Evolutionary conservation across 1,284 basidiomycete genomes (phyloP), one percentile per base, ranked within the genome.

Genomic region (Heterobasidion parviporum): DNA sequence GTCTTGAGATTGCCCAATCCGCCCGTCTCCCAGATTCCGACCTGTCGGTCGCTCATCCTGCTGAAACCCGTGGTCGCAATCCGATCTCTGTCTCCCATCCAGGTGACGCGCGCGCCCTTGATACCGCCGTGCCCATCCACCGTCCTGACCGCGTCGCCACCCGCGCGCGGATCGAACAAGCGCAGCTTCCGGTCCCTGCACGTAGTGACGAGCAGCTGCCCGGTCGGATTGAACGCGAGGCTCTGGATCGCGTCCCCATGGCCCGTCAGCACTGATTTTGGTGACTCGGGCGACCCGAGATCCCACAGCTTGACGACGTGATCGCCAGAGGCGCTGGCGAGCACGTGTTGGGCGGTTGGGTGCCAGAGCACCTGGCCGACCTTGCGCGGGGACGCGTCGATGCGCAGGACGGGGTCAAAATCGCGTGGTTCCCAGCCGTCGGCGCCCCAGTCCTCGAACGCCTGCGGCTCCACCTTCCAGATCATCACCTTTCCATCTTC

Each of bases 351-450:
- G 0, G 96, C 94, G 1, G 92, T 93, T 0, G 96, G 95, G 69
- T 98, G 93, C 81, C 94, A 99, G 43, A 92, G 75, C 47, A 98
- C 91, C 65, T 98, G 96, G 1, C 96, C 96, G 57, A 97, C 84
- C 73, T 97, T 96, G 59, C 94, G 83, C 1, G 83, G 79, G 5
- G 83, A 87, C 18, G 79, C 89, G 63, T 85, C 83, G 71, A 92
- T 82, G 56, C 82, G 80, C 35, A 81, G 72, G 20, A 92, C 81
- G 8, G 96, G 95, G 59, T 89, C 86, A 58, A 98, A 82, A 72
- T 98, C 94, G 54, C 76, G 74, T 1, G 94, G 87, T 26, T 79
- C 82, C 86, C 90, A 94, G 56, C 80, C 80, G 18, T 98, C 92
- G 47, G 78, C 74, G 48, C 84, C 85, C 94, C 94, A 98, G n/a